These are phyloP conservation scores for Penicillium sp. DNA, from an alignment of 2,329 filamentous ascomycete genomes.

Conservation along the genomic window DNA sequence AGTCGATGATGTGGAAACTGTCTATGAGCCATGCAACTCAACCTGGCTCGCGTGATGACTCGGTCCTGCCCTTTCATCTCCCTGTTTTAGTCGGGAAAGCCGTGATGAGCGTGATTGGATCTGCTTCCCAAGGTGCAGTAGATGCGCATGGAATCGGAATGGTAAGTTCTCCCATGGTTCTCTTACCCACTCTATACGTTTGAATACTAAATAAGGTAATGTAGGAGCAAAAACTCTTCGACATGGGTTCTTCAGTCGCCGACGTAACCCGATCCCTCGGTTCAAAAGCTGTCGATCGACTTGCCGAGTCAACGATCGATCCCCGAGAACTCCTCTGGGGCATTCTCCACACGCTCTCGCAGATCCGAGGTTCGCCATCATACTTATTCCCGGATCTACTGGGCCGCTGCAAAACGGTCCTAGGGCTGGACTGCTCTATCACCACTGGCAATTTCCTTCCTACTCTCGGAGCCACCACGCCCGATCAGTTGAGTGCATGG, in stretches of 20 bases:
- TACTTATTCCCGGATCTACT: conserved; percentile 41
- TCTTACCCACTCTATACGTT: neutral
- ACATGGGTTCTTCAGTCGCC: conserved; percentile 38
- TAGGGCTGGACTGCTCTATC: conserved; percentile 37
- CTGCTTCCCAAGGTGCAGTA: conserved; percentile 74
- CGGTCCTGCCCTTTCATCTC: conserved; percentile 66
- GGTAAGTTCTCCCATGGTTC: conserved; percentile 57
- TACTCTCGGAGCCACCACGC: conserved; percentile 18
- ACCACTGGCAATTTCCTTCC: conserved; percentile 35
- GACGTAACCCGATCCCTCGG: conserved; percentile 39
- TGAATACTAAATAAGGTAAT: neutral
- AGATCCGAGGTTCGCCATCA: conserved; percentile 44
- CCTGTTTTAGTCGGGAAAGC: conserved; percentile 68
- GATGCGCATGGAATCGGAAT: conserved; percentile 77
- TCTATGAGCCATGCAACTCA: conserved; percentile 69
- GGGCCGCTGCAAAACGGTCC: conserved; percentile 35
- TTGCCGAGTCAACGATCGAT: conserved; percentile 37
- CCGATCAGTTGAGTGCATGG: conserved; percentile 20
- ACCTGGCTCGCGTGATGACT: conserved; percentile 58
- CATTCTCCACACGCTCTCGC: conserved; percentile 42
- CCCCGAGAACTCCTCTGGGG: conserved; percentile 44
- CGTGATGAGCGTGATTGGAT: conserved; percentile 68
- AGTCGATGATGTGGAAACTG: conserved; percentile 73
- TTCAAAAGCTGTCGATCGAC: conserved; percentile 30
- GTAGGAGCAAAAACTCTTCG: conserved; percentile 45